phyloP scores from a whole-genome alignment of 2,329 filamentous ascomycete genomes.

The Curvularia sp. region DNA sequence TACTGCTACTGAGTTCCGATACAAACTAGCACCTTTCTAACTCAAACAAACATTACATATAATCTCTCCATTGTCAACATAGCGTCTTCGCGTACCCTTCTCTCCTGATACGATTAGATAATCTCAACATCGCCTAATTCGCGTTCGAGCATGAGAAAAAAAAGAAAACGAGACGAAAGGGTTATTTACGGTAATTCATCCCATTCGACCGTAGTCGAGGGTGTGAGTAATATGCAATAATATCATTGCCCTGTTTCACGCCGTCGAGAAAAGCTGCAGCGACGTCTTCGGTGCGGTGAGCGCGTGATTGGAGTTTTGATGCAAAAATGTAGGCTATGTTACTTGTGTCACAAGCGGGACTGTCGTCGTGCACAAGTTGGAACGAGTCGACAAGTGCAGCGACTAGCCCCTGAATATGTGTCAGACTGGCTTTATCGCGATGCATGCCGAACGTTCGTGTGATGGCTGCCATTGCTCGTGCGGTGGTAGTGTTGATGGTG shows the following conservation, averaged over 20 bases:
- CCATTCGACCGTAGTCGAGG: background rate
- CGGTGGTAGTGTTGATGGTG: background rate
- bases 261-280: conserved; percentile 15
- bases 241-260: background rate
- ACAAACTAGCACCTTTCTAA: too few species aligned
- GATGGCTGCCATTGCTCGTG: conserved; percentile 1
- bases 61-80: too few species aligned
- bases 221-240: background rate
- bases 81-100: too few species aligned
- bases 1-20: too few species aligned
- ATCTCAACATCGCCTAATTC: too few species aligned
- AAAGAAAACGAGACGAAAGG: too few species aligned
- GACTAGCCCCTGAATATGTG: conserved; percentile 13
- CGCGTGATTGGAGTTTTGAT: background rate
- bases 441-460: conserved; percentile 11
- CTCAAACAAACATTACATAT: too few species aligned
- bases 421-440: rapidly evolving
- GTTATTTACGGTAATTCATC: background rate
- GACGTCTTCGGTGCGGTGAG: background rate
- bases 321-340: conserved; percentile 16
- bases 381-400: conserved; percentile 11
- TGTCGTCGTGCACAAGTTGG: background rate
- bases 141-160: too few species aligned
- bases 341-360: background rate
- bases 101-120: too few species aligned